Percentiles rank a stretch among this genome's conserved stretches.
Evolutionary conservation across 2,329 filamentous ascomycete genomes (phyloP).

Genomic region (Penicillium decumbens): DNA sequence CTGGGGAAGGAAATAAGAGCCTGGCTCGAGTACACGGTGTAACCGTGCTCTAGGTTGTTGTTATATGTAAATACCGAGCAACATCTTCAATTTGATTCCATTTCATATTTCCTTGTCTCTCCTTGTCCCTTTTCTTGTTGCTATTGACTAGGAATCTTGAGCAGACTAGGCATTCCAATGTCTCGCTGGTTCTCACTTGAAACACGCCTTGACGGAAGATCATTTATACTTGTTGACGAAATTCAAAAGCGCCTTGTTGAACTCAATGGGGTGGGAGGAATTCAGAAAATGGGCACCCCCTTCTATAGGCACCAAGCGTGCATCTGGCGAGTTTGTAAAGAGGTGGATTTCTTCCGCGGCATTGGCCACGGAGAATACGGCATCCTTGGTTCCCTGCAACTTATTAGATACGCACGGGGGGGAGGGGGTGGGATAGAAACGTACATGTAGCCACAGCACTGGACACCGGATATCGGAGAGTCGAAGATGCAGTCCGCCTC

Average conservation of each 20-base stretch:
- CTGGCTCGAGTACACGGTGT: too few relatives aligned
- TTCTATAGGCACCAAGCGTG: slow-evolving; percentile 42
- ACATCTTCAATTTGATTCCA: not conserved
- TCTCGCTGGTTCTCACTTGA: not conserved
- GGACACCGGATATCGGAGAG: slow-evolving; percentile 49
- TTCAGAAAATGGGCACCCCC: slow-evolving; percentile 51
- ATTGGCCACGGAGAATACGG: slow-evolving; percentile 8
- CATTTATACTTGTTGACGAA: slow-evolving; percentile 26
- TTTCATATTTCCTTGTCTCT: not conserved
- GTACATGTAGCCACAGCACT: slow-evolving; percentile 49
- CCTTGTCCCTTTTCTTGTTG: not conserved
- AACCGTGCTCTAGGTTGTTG: too few relatives aligned
- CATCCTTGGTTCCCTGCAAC: slow-evolving; percentile 20
- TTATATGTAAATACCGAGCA: too few relatives aligned
- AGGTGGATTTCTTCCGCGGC: slow-evolving; percentile 40
- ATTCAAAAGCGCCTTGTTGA: slow-evolving; percentile 27
- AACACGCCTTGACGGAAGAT: too few relatives aligned
- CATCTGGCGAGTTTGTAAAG: slow-evolving; percentile 44
- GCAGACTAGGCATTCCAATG: not conserved
- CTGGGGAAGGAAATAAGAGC: too few relatives aligned
- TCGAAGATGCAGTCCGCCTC: slow-evolving; percentile 47
- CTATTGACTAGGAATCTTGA: not conserved
- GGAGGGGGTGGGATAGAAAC: slow-evolving; percentile 25
- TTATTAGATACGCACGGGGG: not conserved
- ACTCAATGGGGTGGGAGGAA: slow-evolving; percentile 44